Conservation (phyloP, 2,329 filamentous ascomycete genomes). For the Colletotrichum sublineola region DNA sequence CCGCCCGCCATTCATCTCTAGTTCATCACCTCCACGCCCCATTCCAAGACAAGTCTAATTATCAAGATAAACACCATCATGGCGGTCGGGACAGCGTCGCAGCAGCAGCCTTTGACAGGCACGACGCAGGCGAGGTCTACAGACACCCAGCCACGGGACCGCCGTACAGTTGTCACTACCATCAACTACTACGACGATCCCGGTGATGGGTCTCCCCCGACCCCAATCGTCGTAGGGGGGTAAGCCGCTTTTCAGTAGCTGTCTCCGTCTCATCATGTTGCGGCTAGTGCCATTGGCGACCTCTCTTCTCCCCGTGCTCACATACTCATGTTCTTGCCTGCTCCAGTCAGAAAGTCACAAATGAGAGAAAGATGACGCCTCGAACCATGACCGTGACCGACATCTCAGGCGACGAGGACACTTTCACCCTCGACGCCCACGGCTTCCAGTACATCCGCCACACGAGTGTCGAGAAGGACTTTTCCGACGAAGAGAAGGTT, state of each 20-base stretch:
- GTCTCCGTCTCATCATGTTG: background rate
- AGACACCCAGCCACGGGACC: conserved; percentile 6
- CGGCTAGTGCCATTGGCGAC: conserved; percentile 1
- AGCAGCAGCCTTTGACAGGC: conserved; percentile 1
- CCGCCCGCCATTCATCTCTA: conserved; percentile 6
- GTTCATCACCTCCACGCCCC: background rate
- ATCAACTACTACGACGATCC: conserved; percentile 44
- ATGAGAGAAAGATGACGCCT: conserved; percentile 76
- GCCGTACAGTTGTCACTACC: conserved; percentile 36
- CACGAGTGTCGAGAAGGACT: conserved; percentile 65
- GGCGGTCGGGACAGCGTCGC: conserved; percentile 16
- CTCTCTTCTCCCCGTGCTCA: background rate
- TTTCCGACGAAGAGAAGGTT: conserved; percentile 65
- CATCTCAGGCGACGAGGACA: conserved; percentile 73
- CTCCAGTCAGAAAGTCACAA: conserved; percentile 63
- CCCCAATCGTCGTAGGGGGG: conserved; percentile 43
- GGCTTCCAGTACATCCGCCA: conserved; percentile 69
- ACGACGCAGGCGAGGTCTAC: conserved; percentile 2
- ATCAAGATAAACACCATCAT: background rate
- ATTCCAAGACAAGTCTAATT: background rate
- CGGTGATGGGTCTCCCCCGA: conserved; percentile 42
- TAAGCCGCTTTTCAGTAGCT: conserved; percentile 35
- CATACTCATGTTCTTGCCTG: conserved; percentile 21
- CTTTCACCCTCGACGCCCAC: conserved; percentile 68
- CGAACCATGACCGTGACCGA: conserved; percentile 68